Conservation (phyloP, 805 yeast genomes). For the Pichia rugopelliculosa region DNA sequence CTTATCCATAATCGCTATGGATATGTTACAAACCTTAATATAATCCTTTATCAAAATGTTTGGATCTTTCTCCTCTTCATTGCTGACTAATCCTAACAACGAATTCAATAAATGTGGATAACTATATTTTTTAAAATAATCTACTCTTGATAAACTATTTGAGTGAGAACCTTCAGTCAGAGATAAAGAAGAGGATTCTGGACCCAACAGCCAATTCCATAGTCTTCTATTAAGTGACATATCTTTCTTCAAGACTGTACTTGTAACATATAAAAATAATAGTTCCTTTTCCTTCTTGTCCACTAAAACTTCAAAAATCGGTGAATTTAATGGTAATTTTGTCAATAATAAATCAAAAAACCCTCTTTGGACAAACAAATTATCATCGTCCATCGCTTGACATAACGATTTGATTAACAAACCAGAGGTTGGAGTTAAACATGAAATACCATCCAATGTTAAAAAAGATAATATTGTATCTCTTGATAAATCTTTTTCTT, state of each 20-base stretch:
- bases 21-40: constrained; percentile 52
- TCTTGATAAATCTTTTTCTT: constrained; percentile 11
- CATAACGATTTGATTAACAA: constrained; percentile 67
- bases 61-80: constrained; percentile 20
- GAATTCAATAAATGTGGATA: constrained; percentile 43
- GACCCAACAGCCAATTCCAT: constrained; percentile 91
- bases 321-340: constrained; percentile 58
- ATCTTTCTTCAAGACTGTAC: constrained; percentile 70
- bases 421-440: constrained; percentile 74
- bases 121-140: constrained; percentile 59
- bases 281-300: constrained; percentile 47
- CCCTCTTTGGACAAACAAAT: constrained; percentile 76
- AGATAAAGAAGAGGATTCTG: constrained; percentile 24
- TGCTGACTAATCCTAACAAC: constrained; percentile 40
- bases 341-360: constrained; percentile 73
- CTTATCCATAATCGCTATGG: constrained; percentile 74
- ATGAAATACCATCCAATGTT: constrained; percentile 42
- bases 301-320: constrained; percentile 42
- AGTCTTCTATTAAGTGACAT: constrained; percentile 91
- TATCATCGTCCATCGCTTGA: constrained; percentile 57
- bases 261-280: constrained; percentile 55
- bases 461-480: constrained; percentile 17
- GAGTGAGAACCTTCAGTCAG: constrained; percentile 7
- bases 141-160: constrained; percentile 29
- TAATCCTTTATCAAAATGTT: constrained; percentile 23